Evolutionary conservation across 495 filamentous ascomycete genomes (phyloP), one percentile per base, ranked within the genome.

Genomic region (Penicillium soppii): DNA sequence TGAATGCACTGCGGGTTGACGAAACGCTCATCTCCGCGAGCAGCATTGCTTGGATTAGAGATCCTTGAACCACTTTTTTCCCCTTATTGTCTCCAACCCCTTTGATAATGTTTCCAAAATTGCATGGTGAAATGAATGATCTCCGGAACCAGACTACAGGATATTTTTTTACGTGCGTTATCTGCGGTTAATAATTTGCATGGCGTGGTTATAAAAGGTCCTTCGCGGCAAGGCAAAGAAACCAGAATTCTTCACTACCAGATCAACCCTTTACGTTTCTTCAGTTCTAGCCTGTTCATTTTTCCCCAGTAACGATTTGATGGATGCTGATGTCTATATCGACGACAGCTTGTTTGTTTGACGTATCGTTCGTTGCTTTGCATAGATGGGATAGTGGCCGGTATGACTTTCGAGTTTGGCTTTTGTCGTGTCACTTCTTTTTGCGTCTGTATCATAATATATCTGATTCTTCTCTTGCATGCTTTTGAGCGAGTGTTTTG

Each of bases 1-100:
- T 73, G 12, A 52, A 54, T 16, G 65, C 69, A n/a, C 53, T 75
- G 27, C 61, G 68, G 2, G 47, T 60, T 7, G 63, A 65, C 7
- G 60, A 65, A 40, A 53, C 46, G 3, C 17, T 55, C 6, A 58
- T 66, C 20, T 47, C 62, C 5, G 56, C 61, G 20, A 50, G 56
- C 7, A 59, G 47, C 15, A 61, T 73, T 15, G 46, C 64, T 29
- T 69, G 68, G 67, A 50, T 73, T 36, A 56, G 47, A 22, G 61
- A 66, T 37, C 53, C 30, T 12, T 66, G 46, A 66, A 32, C n/a
- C 32, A 43, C 2, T 17, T 13, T 36, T 35, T 39, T 35, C 21
- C 43, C 30, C 16, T 33, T 40, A 46, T 7, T 26, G 0, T 56
- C 6, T 20, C 3, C 36, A 13, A 4, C 17, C 25, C 19, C 7